Percentiles rank a stretch among this genome's conserved stretches.
phyloP scores from a whole-genome alignment of 2,329 filamentous ascomycete genomes.

The Calonectria henricotiae region DNA sequence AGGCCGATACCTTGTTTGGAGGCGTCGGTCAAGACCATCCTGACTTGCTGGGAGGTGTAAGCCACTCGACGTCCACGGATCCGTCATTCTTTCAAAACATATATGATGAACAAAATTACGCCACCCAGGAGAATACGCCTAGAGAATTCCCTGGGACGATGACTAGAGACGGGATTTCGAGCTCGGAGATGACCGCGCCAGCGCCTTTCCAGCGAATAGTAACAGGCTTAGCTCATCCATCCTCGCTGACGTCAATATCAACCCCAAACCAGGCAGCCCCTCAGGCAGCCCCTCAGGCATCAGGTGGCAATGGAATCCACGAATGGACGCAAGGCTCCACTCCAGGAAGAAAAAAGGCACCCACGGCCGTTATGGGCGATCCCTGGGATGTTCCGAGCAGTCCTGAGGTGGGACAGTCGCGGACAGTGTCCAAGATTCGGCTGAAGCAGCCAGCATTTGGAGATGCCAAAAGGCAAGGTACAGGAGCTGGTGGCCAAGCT shows the following conservation, averaged over 20 bases:
- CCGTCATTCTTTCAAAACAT: constrained; percentile 65
- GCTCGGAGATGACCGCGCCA: constrained; percentile 51
- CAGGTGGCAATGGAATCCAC: constrained; percentile 39
- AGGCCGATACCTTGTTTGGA: constrained; percentile 27
- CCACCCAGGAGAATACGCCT: constrained; percentile 48
- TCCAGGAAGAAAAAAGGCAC: constrained; percentile 51
- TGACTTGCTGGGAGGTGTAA: constrained; percentile 50
- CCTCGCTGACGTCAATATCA: constrained; percentile 52
- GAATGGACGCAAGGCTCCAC: constrained; percentile 58
- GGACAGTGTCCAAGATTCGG: constrained; percentile 40
- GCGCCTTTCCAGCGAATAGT: constrained; percentile 52
- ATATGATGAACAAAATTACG: constrained; percentile 65
- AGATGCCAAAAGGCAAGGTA: constrained; percentile 2
- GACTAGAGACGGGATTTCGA: constrained; percentile 40
- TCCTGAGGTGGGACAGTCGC: constrained; percentile 50
- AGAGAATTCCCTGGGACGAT: constrained; percentile 34
- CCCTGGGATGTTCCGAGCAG: constrained; percentile 66
- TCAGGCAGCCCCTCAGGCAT: constrained; percentile 38
- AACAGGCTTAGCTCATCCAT: constrained; percentile 50
- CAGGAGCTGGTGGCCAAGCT: neutral
- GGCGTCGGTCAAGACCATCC: constrained; percentile 30
- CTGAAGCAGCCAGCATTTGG: constrained; percentile 37
- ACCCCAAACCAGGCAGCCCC: constrained; percentile 49
- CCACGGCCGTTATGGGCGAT: constrained; percentile 52
- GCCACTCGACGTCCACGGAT: constrained; percentile 64